Evolutionary conservation across 495 filamentous ascomycete genomes (phyloP).

Genomic region (Hypoxylon perforatum): DNA sequence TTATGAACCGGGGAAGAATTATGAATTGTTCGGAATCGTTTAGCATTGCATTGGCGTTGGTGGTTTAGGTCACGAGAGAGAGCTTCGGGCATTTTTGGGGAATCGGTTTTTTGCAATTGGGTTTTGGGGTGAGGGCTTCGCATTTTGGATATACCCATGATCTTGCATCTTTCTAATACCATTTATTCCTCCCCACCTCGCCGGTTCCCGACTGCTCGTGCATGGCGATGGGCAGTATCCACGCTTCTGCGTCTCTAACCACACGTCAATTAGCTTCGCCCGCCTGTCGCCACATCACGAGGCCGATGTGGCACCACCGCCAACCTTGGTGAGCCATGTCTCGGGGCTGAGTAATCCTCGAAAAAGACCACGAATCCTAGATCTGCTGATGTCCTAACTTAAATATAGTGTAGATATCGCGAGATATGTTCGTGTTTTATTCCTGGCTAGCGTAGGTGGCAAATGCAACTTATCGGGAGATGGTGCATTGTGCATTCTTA

Average conservation of each 20-base stretch:
- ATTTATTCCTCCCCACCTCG: slow-evolving; percentile 1
- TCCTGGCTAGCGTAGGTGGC: slow-evolving; percentile 1
- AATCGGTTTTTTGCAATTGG: slow-evolving; percentile 15
- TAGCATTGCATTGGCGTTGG: slow-evolving; percentile 38
- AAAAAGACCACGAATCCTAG: neutral
- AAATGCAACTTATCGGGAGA: slow-evolving; percentile 6
- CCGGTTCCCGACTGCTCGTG: neutral
- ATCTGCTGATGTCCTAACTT: neutral
- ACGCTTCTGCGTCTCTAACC: neutral
- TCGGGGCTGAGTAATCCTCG: neutral
- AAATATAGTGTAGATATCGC: neutral
- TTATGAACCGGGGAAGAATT: slow-evolving; percentile 30
- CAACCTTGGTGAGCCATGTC: neutral
- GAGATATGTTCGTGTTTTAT: slow-evolving; percentile 6
- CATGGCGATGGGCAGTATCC: neutral
- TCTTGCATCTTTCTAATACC: slow-evolving; percentile 32
- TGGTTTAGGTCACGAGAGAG: slow-evolving; percentile 13
- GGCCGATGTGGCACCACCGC: neutral
- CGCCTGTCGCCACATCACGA: neutral
- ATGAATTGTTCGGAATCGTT: neutral
- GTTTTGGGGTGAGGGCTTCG: slow-evolving; percentile 19
- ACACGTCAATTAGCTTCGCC: neutral
- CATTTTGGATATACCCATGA: slow-evolving; percentile 34
- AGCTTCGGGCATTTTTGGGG: neutral
- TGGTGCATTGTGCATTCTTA: neutral